Evolutionary conservation across 1,284 basidiomycete genomes (phyloP).

Genomic region (Boletellus dicymbophilus): DNA sequence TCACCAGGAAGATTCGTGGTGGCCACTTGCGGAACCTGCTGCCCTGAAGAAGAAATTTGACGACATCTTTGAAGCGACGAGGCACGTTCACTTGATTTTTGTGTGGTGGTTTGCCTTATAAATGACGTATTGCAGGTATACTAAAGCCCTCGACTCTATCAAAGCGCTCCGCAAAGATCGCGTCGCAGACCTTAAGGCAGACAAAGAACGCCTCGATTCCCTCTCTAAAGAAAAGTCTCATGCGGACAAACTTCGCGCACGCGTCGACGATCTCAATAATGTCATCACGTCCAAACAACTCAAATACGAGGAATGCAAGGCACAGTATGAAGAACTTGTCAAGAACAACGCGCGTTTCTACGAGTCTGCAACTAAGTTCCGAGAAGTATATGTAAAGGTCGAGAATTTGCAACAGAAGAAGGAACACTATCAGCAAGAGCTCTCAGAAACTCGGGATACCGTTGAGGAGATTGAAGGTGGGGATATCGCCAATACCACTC

Average conservation of each 20-base stretch:
- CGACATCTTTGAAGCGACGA: constrained; percentile 99
- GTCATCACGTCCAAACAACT: constrained; percentile 73
- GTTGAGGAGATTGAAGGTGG: constrained; percentile 76
- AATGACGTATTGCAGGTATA: constrained; percentile 64
- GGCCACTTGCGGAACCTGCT: constrained; percentile 93
- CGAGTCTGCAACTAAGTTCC: constrained; percentile 83
- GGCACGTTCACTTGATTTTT: constrained; percentile 43
- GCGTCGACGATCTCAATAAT: constrained; percentile 66
- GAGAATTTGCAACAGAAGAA: constrained; percentile 71
- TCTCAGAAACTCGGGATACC: constrained; percentile 66
- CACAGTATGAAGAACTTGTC: constrained; percentile 66
- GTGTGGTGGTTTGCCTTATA: not conserved
- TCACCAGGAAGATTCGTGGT: constrained; percentile 99
- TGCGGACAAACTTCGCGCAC: constrained; percentile 77
- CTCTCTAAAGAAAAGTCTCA: constrained; percentile 86
- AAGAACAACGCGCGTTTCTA: constrained; percentile 82
- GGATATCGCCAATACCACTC: not conserved
- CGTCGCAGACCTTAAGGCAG: constrained; percentile 87
- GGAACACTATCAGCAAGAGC: constrained; percentile 51
- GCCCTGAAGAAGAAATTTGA: constrained; percentile 98
- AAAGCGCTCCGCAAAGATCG: constrained; percentile 90
- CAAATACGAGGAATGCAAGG: constrained; percentile 73
- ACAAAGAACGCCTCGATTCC: constrained; percentile 85
- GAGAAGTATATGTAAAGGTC: constrained; percentile 78
- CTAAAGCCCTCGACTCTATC: constrained; percentile 95